These are phyloP conservation scores for Ceratobasidium theobromae DNA, from an alignment of 1,284 basidiomycete genomes.

Conservation along the genomic window DNA sequence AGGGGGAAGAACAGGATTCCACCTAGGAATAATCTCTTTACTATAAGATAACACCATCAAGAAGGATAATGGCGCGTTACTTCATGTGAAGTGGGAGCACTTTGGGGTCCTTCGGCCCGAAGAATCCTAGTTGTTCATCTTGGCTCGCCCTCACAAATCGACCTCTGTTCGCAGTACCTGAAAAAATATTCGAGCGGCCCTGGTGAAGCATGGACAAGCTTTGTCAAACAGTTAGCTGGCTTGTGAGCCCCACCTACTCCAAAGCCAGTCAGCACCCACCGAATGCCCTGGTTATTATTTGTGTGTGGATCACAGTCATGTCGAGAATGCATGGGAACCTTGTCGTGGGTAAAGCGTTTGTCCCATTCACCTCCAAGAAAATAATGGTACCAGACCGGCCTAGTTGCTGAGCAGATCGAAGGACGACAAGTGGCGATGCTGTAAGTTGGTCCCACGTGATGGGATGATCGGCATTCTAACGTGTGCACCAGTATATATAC, in stretches of 20 bases:
- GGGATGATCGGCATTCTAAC: background rate
- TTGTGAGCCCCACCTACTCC: too few relatives aligned
- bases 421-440: too few relatives aligned
- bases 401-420: too few relatives aligned
- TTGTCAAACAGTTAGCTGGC: background rate
- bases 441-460: too few relatives aligned
- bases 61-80: background rate
- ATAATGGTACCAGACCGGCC: too few relatives aligned
- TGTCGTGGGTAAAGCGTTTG: too few relatives aligned
- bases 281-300: too few relatives aligned
- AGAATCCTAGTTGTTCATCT: slow-evolving; percentile 11
- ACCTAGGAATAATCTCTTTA: slow-evolving; percentile 3
- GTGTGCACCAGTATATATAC: too few relatives aligned
- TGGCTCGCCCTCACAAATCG: background rate
- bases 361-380: too few relatives aligned
- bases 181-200: background rate
- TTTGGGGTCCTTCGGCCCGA: slow-evolving; percentile 23
- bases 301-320: too few relatives aligned
- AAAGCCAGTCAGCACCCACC: too few relatives aligned
- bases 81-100: slow-evolving; percentile 28
- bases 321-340: too few relatives aligned
- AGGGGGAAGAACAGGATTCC: slow-evolving; percentile 13
- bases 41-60: background rate
- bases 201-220: background rate
- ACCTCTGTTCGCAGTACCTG: background rate